Evolutionary conservation across 208 protist species (phyloP).

Genomic region (Naegleria fowleri): DNA sequence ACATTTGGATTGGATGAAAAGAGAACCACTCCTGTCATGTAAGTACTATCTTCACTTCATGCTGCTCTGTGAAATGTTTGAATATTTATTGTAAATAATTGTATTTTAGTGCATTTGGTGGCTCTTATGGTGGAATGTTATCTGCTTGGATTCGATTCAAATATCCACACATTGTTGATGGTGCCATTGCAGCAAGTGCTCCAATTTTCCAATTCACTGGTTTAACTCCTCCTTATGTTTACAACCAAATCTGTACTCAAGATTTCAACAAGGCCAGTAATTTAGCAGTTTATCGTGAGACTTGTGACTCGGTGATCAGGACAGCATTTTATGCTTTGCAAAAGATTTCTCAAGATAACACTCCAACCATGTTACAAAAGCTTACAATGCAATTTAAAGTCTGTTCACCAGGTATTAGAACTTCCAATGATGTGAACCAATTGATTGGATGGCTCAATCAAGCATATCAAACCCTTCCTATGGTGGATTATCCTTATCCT

Average conservation of each 20-base stretch:
- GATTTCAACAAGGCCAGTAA: conserved; percentile 39
- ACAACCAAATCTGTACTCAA: conserved; percentile 39
- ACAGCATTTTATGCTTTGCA: background rate
- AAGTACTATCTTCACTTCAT: no score
- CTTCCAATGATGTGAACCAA: background rate
- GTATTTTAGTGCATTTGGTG: conserved; percentile 67
- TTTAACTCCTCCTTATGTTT: conserved; percentile 36
- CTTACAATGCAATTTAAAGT: background rate
- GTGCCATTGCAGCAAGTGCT: conserved; percentile 49
- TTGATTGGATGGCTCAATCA: background rate
- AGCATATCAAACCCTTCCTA: conserved; percentile 26
- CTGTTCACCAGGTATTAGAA: conserved; percentile 20
- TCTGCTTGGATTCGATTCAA: conserved; percentile 59
- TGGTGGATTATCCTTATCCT: conserved; percentile 32
- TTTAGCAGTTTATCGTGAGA: conserved; percentile 20
- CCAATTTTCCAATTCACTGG: conserved; percentile 48
- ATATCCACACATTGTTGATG: conserved; percentile 62
- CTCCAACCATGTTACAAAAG: background rate
- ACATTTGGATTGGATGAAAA: conserved; percentile 38
- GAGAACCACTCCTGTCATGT: conserved; percentile 42
- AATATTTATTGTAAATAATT: no score
- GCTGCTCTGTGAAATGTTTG: no score
- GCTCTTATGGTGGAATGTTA: conserved; percentile 71
- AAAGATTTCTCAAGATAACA: background rate
- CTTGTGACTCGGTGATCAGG: conserved; percentile 21